These are phyloP conservation scores for Volvox carteri DNA, from an alignment of 163 green algal species.

Conservation along the genomic window DNA sequence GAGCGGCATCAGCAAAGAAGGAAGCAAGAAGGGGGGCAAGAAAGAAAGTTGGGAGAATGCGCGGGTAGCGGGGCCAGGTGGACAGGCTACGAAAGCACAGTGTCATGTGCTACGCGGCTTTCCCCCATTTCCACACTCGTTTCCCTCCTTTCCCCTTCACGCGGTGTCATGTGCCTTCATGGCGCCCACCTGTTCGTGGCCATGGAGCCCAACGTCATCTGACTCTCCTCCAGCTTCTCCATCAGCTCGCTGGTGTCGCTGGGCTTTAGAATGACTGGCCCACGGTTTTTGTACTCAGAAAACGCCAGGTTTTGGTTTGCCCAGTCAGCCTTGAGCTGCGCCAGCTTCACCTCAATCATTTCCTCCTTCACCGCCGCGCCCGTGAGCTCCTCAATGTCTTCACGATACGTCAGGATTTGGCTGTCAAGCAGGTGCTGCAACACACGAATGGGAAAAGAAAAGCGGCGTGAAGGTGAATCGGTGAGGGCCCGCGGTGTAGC, in stretches of 20 bases:
- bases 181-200: conserved; percentile 87
- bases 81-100: too few relatives aligned
- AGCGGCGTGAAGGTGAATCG: too few relatives aligned
- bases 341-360: conserved; percentile 93
- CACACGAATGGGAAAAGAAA: too few relatives aligned
- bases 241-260: conserved; percentile 93
- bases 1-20: too few relatives aligned
- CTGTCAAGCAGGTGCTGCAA: conserved; percentile 89
- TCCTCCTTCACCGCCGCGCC: conserved; percentile 92
- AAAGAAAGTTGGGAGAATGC: too few relatives aligned
- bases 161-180: too few relatives aligned
- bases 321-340: conserved; percentile 85
- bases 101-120: too few relatives aligned
- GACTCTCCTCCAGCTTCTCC: conserved; percentile 95
- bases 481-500: too few relatives aligned
- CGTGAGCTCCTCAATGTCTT: conserved; percentile 93
- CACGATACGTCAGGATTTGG: conserved; percentile 82
- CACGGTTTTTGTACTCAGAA: conserved; percentile 93
- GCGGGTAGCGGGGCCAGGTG: too few relatives aligned
- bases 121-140: too few relatives aligned
- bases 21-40: too few relatives aligned
- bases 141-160: too few relatives aligned
- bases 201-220: conserved; percentile 95
- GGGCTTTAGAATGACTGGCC: conserved; percentile 91
- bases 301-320: conserved; percentile 82